phyloP scores from a whole-genome alignment of 805 yeast genomes.

The Pichia kluyveri region DNA sequence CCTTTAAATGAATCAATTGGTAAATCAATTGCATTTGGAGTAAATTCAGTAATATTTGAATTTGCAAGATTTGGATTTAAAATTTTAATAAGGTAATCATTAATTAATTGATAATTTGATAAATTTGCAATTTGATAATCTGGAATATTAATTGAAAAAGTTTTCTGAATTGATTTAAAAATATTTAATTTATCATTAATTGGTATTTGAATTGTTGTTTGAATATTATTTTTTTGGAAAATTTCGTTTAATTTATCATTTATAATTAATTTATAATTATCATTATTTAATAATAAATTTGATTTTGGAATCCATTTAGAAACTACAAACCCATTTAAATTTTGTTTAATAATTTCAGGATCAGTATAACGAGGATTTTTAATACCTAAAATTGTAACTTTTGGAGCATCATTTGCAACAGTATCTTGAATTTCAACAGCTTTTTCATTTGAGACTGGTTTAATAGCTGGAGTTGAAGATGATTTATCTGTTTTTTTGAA shows the following conservation, averaged over 20 bases:
- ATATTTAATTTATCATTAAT: conserved; percentile 40
- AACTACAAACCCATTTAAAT: conserved; percentile 23
- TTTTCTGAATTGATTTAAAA: conserved; percentile 38
- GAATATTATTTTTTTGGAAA: conserved; percentile 2
- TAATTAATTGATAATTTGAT: conserved; percentile 31
- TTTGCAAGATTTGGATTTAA: conserved; percentile 31
- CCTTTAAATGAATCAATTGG: conserved; percentile 46
- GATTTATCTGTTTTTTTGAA: conserved; percentile 18
- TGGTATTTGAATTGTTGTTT: conserved; percentile 6
- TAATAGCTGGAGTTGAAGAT: neutral
- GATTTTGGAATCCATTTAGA: conserved; percentile 22
- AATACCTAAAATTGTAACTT: conserved; percentile 24
- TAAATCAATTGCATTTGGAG: conserved; percentile 65
- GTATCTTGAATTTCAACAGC: conserved; percentile 19
- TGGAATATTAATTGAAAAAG: conserved; percentile 43
- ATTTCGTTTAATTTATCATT: conserved; percentile 11
- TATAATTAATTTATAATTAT: conserved; percentile 10
- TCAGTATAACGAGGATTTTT: conserved; percentile 20
- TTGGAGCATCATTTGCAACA: conserved; percentile 8
- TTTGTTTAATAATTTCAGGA: conserved; percentile 14
- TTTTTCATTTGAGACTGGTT: conserved; percentile 13
- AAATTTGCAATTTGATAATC: conserved; percentile 40
- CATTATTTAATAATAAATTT: conserved; percentile 8
- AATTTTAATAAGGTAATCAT: conserved; percentile 26
- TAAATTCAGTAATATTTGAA: conserved; percentile 46